A percentile compares a stretch with the other conserved stretches of the same genome.
Evolutionary conservation across 2,329 filamentous ascomycete species (phyloP).

Genomic region (Paecilomyces dactylethromorphus): DNA sequence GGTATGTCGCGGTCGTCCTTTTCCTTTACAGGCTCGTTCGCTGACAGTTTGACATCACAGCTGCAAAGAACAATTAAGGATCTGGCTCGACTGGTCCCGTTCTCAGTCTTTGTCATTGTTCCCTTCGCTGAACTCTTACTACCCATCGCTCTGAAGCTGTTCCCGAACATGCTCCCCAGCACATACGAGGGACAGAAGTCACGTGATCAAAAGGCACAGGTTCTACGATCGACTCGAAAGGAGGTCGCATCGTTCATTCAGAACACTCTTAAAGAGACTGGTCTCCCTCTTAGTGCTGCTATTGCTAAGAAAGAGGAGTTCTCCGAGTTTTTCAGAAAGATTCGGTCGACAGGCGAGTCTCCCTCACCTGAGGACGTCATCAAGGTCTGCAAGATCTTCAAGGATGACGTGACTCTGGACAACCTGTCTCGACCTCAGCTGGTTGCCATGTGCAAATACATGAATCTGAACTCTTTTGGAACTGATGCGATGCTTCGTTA

Average conservation of each 20-base stretch:
- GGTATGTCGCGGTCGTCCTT: constrained; percentile 29
- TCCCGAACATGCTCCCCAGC: constrained; percentile 95
- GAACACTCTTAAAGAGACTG: constrained; percentile 85
- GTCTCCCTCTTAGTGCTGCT: constrained; percentile 74
- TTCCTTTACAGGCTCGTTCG: not conserved
- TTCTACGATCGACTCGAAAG: constrained; percentile 77
- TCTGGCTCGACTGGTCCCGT: constrained; percentile 84
- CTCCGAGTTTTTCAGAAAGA: constrained; percentile 92
- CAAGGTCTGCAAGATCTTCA: constrained; percentile 98
- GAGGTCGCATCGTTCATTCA: constrained; percentile 89
- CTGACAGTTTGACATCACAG: constrained; percentile 27
- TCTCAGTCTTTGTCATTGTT: constrained; percentile 94
- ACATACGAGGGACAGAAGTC: constrained; percentile 91
- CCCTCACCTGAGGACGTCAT: constrained; percentile 89
- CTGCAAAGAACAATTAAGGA: constrained; percentile 90
- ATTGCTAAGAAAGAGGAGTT: constrained; percentile 92
- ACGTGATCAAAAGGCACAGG: constrained; percentile 80
- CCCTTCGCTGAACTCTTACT: constrained; percentile 92
- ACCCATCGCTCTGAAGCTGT: constrained; percentile 84
- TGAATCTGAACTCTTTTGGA: constrained; percentile 95
- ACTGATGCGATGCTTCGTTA: constrained; percentile 98
- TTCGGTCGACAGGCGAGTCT: constrained; percentile 81
- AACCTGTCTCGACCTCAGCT: constrained; percentile 93
- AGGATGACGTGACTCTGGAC: constrained; percentile 93
- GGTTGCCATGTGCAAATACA: constrained; percentile 96